These are phyloP conservation scores for Capsella bursapastoris DNA, from an alignment of 345 rosid genomes.

Conservation along the genomic window DNA sequence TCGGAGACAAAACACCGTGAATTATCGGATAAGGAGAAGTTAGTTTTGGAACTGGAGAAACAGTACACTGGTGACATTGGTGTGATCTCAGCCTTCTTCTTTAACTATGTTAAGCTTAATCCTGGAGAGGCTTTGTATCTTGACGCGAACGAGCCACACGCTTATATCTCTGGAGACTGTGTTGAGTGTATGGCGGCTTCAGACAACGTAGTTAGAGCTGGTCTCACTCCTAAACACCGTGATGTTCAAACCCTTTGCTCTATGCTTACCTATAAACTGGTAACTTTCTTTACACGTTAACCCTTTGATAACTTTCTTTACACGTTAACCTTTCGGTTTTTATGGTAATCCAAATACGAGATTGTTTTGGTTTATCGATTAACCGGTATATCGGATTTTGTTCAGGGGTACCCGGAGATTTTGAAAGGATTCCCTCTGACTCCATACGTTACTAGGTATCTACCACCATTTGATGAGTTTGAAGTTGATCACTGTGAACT, in stretches of 20 bases:
- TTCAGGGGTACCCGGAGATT: slow-evolving; percentile 86
- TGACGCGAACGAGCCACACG: slow-evolving; percentile 93
- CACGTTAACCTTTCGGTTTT: not conserved
- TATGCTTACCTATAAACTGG: slow-evolving; percentile 96
- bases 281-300: slow-evolving; percentile 44
- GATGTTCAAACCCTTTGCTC: slow-evolving; percentile 93
- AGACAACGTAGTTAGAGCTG: slow-evolving; percentile 97
- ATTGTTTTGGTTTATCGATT: not conserved
- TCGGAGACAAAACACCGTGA: slow-evolving; percentile 57
- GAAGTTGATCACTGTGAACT: slow-evolving; percentile 81
- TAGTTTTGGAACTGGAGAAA: slow-evolving; percentile 74
- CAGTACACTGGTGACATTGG: slow-evolving; percentile 86
- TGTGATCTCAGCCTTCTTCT: slow-evolving; percentile 79
- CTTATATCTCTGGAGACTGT: slow-evolving; percentile 88
- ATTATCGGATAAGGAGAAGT: slow-evolving; percentile 75
- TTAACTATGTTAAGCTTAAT: slow-evolving; percentile 84
- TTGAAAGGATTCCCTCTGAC: slow-evolving; percentile 69
- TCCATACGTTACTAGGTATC: slow-evolving; percentile 72
- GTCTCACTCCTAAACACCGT: slow-evolving; percentile 91
- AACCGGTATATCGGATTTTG: slow-evolving; percentile 21
- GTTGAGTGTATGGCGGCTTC: slow-evolving; percentile 98
- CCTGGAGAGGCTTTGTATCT: slow-evolving; percentile 95
- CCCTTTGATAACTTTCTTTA: not conserved
- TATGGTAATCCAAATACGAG: not conserved
- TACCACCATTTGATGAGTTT: slow-evolving; percentile 92